Evolutionary conservation across 495 filamentous ascomycete genomes (phyloP).

Genomic region (Cladorrhinum samala): DNA sequence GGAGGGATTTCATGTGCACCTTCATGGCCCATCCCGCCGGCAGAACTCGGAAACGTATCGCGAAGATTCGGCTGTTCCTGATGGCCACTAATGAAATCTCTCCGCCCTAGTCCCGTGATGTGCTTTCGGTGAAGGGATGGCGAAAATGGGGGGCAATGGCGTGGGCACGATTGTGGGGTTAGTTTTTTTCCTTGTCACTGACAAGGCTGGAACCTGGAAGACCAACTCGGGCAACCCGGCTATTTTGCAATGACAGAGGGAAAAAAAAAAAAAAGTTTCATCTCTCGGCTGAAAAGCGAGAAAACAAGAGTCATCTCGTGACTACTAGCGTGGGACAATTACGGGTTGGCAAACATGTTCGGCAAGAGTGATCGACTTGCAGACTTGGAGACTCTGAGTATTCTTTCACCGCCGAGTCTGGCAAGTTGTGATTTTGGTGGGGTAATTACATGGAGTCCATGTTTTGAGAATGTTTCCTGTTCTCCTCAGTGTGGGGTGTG

Average conservation of each 20-base stretch:
- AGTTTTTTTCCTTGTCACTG: not conserved
- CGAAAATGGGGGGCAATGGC: not conserved
- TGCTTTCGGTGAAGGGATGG: too few species aligned
- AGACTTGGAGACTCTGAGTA: too few species aligned
- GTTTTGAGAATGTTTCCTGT: too few species aligned
- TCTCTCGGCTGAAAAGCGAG: conserved; percentile 1
- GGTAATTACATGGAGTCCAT: too few species aligned
- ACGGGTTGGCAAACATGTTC: not conserved
- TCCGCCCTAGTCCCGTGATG: conserved; percentile 1
- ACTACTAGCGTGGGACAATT: not conserved
- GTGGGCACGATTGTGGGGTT: not conserved
- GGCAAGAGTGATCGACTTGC: too few species aligned
- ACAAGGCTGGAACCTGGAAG: not conserved
- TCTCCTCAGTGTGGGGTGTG: too few species aligned
- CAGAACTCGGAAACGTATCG: conserved; percentile 1
- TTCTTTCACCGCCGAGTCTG: not conserved
- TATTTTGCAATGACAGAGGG: conserved; percentile 1
- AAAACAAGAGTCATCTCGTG: not conserved
- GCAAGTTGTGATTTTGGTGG: not conserved
- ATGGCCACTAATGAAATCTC: too few species aligned
- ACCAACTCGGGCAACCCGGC: conserved; percentile 4
- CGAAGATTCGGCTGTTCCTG: not conserved
- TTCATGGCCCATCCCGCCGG: not conserved
- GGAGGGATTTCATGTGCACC: too few species aligned
- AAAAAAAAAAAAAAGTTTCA: not conserved